Percentiles rank a stretch among this genome's conserved stretches.
phyloP scores from a whole-genome alignment of 2,329 filamentous ascomycete species.

The Monosporascus sp. region DNA sequence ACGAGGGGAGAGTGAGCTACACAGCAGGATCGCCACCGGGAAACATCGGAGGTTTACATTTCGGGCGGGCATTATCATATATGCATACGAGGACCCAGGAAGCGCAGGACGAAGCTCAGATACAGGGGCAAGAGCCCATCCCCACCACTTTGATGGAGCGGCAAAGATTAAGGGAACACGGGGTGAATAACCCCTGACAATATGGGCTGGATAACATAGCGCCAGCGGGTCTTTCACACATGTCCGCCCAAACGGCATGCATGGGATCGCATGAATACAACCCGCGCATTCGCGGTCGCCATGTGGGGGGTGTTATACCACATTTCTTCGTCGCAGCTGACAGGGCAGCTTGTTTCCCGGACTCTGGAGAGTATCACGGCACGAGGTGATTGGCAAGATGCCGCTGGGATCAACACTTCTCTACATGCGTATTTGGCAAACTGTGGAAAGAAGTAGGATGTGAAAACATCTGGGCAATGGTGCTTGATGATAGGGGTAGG shows the following conservation, averaged over 20 bases:
- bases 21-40: not conserved
- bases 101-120: not conserved
- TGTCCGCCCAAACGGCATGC: not conserved
- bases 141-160: not conserved
- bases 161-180: not conserved
- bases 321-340: no score
- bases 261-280: not conserved
- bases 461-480: no score
- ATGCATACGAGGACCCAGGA: not conserved
- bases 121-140: not conserved
- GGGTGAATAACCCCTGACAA: not conserved
- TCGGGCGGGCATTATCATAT: not conserved
- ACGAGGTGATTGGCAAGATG: not conserved
- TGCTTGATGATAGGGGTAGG: not conserved
- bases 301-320: no score
- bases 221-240: not conserved
- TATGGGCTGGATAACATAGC: not conserved
- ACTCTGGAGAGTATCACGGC: not conserved
- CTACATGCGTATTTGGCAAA: not conserved
- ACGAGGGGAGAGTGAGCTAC: not conserved
- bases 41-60: not conserved
- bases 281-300: no score
- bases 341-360: not conserved
- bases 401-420: not conserved
- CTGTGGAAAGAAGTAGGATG: no score